Conservation (phyloP, 2,329 filamentous ascomycete species). For the Pseudocercospora macadamiae region DNA sequence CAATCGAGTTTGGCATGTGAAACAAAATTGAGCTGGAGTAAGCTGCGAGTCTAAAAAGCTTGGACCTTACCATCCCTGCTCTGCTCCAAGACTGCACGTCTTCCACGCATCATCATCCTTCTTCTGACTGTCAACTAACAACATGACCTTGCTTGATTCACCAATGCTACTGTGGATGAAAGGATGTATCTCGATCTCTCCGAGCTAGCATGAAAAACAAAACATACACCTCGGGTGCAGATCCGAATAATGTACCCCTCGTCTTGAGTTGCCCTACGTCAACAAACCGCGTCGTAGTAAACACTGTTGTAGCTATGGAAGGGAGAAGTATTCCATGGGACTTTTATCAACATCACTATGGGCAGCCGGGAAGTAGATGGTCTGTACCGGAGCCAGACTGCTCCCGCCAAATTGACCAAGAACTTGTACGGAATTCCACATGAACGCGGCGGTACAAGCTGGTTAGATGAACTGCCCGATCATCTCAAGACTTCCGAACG, state of each 20-base stretch:
- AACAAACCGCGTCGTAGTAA: not conserved
- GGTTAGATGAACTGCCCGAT: conserved; percentile 19
- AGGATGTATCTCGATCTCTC: too few relatives aligned
- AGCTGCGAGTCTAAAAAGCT: not conserved
- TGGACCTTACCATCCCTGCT: not conserved
- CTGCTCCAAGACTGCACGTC: not conserved
- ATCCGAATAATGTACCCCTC: conserved; percentile 1
- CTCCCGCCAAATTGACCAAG: conserved; percentile 15
- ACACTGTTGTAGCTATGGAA: not conserved
- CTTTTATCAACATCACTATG: not conserved
- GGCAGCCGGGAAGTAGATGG: not conserved
- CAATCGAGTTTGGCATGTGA: not conserved
- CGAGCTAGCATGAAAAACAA: too few relatives aligned
- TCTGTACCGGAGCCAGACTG: not conserved
- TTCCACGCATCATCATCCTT: too few relatives aligned
- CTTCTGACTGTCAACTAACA: too few relatives aligned
- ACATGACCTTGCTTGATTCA: too few relatives aligned
- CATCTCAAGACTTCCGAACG: not conserved
- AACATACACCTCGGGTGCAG: not conserved
- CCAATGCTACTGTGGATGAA: too few relatives aligned
- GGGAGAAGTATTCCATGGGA: not conserved
- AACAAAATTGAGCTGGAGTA: not conserved
- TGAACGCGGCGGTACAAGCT: conserved; percentile 20
- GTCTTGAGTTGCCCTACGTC: not conserved
- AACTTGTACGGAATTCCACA: conserved; percentile 20